phyloP scores from a whole-genome alignment of 805 yeast genomes.

The Ogataea wickerhamii region DNA sequence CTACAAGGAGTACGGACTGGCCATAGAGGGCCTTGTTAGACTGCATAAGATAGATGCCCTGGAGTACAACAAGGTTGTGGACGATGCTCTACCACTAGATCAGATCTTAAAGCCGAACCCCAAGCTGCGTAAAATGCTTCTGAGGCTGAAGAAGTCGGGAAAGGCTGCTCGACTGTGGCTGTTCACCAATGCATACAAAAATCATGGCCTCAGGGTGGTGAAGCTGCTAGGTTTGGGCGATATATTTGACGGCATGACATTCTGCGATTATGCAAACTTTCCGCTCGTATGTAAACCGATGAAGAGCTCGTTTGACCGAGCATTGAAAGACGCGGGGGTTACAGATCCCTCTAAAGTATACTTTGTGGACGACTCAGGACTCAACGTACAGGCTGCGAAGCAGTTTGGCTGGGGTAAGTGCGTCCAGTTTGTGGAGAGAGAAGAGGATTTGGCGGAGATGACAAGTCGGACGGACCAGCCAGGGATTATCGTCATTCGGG shows the following conservation, averaged over 20 bases:
- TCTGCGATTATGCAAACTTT: constrained; percentile 74
- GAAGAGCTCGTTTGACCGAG: constrained; percentile 58
- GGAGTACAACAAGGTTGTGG: constrained; percentile 84
- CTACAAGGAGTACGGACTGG: constrained; percentile 85
- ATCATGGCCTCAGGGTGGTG: constrained; percentile 81
- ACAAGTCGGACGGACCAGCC: constrained; percentile 34
- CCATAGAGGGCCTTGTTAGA: constrained; percentile 82
- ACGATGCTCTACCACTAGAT: constrained; percentile 87
- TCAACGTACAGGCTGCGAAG: constrained; percentile 72
- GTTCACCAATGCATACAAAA: constrained; percentile 90
- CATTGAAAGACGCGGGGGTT: constrained; percentile 63
- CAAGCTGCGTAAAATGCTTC: constrained; percentile 49
- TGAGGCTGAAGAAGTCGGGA: constrained; percentile 39
- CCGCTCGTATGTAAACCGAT: constrained; percentile 90
- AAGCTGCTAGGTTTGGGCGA: constrained; percentile 85
- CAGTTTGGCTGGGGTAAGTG: constrained; percentile 68
- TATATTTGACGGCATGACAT: constrained; percentile 89
- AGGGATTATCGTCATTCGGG: constrained; percentile 52
- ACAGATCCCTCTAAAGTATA: constrained; percentile 48
- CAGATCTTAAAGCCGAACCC: constrained; percentile 64
- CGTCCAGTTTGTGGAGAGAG: constrained; percentile 72
- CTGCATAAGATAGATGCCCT: constrained; percentile 76
- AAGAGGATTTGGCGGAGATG: constrained; percentile 44
- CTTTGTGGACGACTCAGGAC: constrained; percentile 84
- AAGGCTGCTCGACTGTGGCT: constrained; percentile 80